Base-by-base conservation (phyloP, 495 filamentous ascomycete genomes). In the Penicillium angulare region DNA sequence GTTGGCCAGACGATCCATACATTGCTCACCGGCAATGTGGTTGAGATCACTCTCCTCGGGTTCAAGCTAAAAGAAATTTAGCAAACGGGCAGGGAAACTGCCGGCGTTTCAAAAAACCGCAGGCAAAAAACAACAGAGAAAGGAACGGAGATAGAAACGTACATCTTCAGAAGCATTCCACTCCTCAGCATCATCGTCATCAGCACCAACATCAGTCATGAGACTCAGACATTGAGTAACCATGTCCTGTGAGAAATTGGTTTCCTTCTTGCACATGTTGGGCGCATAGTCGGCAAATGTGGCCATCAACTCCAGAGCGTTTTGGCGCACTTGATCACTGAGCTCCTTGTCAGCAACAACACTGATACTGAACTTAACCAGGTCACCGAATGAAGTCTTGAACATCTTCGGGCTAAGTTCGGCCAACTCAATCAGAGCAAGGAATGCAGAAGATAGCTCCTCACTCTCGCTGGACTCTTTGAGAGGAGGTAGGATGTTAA, bases 1-100 rank as follows among this genome's bases (percentile, higher is more conserved):
- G 75, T 99, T 99, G 31, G 95, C 93, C 35, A 99, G 78, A 41
- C 95, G 82, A 63, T 99, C 95, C 92, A 99, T 97, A 57, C 89
- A 95, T 67, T 99, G 95, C 72, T 99, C 95, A 55, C 95, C 95
- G 12, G 93, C 93, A 47, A 99, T 92, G 66, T 99, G 95, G 69
- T 99, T 99, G 23, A 88, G 79, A 66, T 99, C 95, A 59, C 90
- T 97, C 67, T 99, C 95, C 50, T 97, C 93, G 21, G 87, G 81
- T 49, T 99, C 95, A 46, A 95, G 83, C 84, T 90, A 59, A 6
- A 41, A 20, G 42, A 47, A 35, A 36, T 33, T 67, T 53, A 66
- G 5, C 27, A 7, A 31, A 9, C 13, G 13, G 27, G 8, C 27
- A 31, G n/a, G n/a, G n/a, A n/a, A n/a, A n/a, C n/a, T n/a, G n/a